Conservation (phyloP, 2,329 filamentous ascomycete species). For the Leptographium lundbergii region DNA sequence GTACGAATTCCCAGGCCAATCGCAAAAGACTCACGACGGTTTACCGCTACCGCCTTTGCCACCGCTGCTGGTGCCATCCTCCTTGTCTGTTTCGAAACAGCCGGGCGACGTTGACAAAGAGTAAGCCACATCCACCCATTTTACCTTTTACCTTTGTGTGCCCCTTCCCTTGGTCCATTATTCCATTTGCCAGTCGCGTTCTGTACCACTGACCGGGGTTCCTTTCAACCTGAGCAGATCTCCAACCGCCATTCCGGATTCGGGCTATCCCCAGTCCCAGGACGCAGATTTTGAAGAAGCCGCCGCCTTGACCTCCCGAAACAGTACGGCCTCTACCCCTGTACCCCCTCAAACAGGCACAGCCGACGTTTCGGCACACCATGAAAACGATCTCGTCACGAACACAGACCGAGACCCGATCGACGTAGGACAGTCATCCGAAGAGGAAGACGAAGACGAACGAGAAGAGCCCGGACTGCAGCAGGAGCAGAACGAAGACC, state of each 20-base stretch:
- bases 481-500: conserved; percentile 17
- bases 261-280: conserved; percentile 15
- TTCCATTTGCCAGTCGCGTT: neutral
- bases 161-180: neutral
- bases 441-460: neutral
- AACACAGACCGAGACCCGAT: conserved; percentile 13
- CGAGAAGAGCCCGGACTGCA: neutral
- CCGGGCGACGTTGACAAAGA: neutral
- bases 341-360: conserved; percentile 29
- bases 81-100: conserved; percentile 4
- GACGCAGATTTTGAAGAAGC: conserved; percentile 12
- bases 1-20: conserved; percentile 38
- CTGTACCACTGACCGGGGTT: neutral
- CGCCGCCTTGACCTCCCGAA: conserved; percentile 19
- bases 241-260: neutral
- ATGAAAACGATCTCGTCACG: conserved; percentile 30
- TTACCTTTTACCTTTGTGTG: neutral
- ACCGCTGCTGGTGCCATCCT: conserved; percentile 7
- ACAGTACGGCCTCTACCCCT: conserved; percentile 28
- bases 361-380: conserved; percentile 26
- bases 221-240: neutral
- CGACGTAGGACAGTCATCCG: neutral
- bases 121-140: neutral
- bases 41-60: neutral
- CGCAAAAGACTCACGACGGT: neutral